phyloP scores from a whole-genome alignment of 495 filamentous ascomycete species.

The Penicillium fimorum region DNA sequence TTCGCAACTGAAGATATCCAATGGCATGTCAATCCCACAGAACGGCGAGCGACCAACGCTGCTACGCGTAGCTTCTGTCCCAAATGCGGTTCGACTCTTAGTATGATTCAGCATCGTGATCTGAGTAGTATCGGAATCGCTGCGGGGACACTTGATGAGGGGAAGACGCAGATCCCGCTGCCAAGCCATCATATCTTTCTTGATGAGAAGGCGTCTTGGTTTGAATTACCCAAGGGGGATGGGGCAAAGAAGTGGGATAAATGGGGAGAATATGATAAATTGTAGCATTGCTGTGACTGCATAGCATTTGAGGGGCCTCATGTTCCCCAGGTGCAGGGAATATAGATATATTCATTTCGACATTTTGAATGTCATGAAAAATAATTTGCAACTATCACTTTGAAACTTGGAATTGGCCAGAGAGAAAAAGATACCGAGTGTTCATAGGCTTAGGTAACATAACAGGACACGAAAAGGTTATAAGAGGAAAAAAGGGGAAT shows the following conservation, averaged over 20 bases:
- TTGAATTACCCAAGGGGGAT: slow-evolving; percentile 23
- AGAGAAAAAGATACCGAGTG: not conserved
- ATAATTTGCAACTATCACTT: not conserved
- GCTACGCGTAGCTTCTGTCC: slow-evolving; percentile 32
- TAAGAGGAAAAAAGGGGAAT: slow-evolving; percentile 28
- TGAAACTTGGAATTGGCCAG: not conserved
- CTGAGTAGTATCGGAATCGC: slow-evolving; percentile 17
- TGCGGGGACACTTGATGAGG: slow-evolving; percentile 32
- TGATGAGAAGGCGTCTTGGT: slow-evolving; percentile 32
- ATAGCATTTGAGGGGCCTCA: not conserved
- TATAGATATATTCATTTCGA: not conserved
- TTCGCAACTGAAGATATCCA: slow-evolving; percentile 20
- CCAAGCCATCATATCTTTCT: slow-evolving; percentile 30
- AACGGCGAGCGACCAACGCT: slow-evolving; percentile 19
- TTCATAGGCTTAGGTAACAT: slow-evolving; percentile 10
- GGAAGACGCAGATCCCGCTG: slow-evolving; percentile 10
- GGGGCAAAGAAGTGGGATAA: slow-evolving; percentile 19
- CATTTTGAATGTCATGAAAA: not conserved
- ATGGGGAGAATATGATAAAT: not conserved
- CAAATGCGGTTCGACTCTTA: slow-evolving; percentile 30
- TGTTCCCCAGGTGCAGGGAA: not conserved
- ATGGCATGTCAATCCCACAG: slow-evolving; percentile 23
- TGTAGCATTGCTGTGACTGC: not conserved
- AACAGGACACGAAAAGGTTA: slow-evolving; percentile 14
- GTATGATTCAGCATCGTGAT: slow-evolving; percentile 23